Evolutionary conservation across 1,284 basidiomycete genomes (phyloP), one percentile per base, ranked within the genome.

Genomic region (Cryptococcus wingfieldii): DNA sequence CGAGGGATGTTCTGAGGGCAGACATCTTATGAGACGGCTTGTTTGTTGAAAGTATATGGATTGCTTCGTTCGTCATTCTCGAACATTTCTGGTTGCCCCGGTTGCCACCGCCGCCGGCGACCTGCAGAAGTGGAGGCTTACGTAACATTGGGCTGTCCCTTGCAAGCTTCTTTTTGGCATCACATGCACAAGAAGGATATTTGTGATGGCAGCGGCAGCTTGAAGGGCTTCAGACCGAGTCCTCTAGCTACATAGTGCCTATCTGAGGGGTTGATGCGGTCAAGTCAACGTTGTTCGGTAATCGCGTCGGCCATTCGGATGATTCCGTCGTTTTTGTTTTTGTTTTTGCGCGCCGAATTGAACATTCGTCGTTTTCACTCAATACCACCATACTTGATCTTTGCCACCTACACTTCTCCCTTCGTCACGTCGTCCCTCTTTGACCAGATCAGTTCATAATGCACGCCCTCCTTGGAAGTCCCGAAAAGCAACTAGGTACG

Each of bases 381-480:
- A 18, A 42, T 12, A 4, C 23, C 23, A 23, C 23, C 23, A 23
- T 23, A 23, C 3, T 23, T 3, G 23, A 23, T 23, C 23, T 23
- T 23, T 23, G 23, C 23, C 23, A 23, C 23, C 23, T 23, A 23
- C 23, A 23, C 3, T 23, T 3, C 23, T n/a, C n/a, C 6, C 41
- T 14, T 5, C 16, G 41, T 14, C 39, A 42, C 19, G 7, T 42
- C 39, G 7, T 38, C 19, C 23, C 45, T 38, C 44, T n/a, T 43
- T 18, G 8, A 13, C 7, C 41, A 8, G 8, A 42, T 13, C 41
- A 42, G 16, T 13, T 19, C 54, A 59, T 13, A 7, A 75, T 77
- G 75, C 75, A 77, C 65, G 67, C 71, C 2, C 71, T 68, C 10
- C 61, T 77, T 31, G 70, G 70, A 48, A 67, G 63, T 9, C 66